phyloP scores from a whole-genome alignment of 31 red algal species.

The Bonnemaisonia californica region DNA sequence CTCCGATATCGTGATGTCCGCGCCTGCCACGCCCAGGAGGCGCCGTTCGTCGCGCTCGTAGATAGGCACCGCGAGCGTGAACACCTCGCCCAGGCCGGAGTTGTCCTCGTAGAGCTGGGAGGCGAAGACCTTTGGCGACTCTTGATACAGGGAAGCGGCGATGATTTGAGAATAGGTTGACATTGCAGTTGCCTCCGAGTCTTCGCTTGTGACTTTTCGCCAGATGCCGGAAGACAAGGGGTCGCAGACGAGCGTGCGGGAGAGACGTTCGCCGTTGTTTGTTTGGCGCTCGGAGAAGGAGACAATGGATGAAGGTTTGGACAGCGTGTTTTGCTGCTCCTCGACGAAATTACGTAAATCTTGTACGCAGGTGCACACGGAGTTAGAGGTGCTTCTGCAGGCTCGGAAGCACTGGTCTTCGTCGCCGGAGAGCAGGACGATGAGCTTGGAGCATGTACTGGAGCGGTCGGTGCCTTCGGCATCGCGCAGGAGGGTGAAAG shows the following conservation, averaged over 20 bases:
- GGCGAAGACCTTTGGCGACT: slow-evolving; percentile 9
- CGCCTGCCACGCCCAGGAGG: slow-evolving; percentile 17
- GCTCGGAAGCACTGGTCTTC: slow-evolving; percentile 10
- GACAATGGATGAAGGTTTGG: slow-evolving; percentile 3
- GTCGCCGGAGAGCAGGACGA: slow-evolving; percentile 25
- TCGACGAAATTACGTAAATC: neutral
- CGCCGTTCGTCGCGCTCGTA: slow-evolving; percentile 4
- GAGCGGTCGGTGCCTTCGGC: neutral
- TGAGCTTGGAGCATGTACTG: slow-evolving; percentile 35
- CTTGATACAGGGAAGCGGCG: slow-evolving; percentile 13
- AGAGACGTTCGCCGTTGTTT: slow-evolving; percentile 27
- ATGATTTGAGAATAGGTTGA: slow-evolving; percentile 19
- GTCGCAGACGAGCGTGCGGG: slow-evolving; percentile 22
- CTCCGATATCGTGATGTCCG: slow-evolving; percentile 25
- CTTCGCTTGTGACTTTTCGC: neutral
- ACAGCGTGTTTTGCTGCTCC: slow-evolving; percentile 5
- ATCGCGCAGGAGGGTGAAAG: slow-evolving; percentile 18
- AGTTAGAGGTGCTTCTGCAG: neutral
- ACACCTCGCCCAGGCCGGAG: slow-evolving; percentile 28
- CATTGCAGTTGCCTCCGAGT: neutral
- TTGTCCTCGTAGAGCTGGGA: slow-evolving; percentile 26
- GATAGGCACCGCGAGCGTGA: slow-evolving; percentile 24
- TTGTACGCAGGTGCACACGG: slow-evolving; percentile 6
- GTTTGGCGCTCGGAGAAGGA: slow-evolving; percentile 26
- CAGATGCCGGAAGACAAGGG: slow-evolving; percentile 11